Evolutionary conservation across 192 early-diverging fungal species (phyloP), one percentile per base, ranked within the genome.

Genomic region (Rhizoclosmatium sp.): DNA sequence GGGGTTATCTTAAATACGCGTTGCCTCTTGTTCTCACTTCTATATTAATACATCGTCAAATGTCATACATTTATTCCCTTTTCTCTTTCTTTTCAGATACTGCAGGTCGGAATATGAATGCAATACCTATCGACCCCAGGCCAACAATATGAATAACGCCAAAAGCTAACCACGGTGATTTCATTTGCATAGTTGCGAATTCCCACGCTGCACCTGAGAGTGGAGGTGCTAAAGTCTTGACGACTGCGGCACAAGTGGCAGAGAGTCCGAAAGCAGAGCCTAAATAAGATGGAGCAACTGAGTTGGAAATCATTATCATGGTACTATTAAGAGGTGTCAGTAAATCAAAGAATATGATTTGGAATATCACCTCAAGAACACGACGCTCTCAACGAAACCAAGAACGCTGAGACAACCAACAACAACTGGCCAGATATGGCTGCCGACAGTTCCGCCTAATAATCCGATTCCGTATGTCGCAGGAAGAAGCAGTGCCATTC

Each of bases 351-450:
- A 16, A 14, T 42, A 0, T 42, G 44, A 31, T 19, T 19, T 21
- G 19, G 10, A 62, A 7, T 21, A 47, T n/a, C 31, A 75, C 80
- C 72, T 76, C 42, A 80, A 65, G 69, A 82, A 86, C 4, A 77
- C 81, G n/a, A 78, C 41, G 19, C 76, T 79, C 62, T 86, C 85
- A 10, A 77, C 78, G 58, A 76, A 65, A 31, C 85, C 85, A 21
- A 86, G 40, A 0, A 78, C 2, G 4, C 61, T 46, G 59, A 86
- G 21, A 46, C 80, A 64, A 23, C 54, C 75, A 3, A 71, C 21
- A n/a, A 40, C 39, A 47, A 64, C 39, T 40, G 3, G 21, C 78
- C 78, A 80, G 4, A 61, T 21, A 47, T 21, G 7, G 10, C 23
- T 48, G 4, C n/a, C 31, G n/a, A 44, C 39, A 19, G 23, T 19